phyloP scores from a whole-genome alignment of 306 rosid species.

The Sechiopsis laciniata region DNA sequence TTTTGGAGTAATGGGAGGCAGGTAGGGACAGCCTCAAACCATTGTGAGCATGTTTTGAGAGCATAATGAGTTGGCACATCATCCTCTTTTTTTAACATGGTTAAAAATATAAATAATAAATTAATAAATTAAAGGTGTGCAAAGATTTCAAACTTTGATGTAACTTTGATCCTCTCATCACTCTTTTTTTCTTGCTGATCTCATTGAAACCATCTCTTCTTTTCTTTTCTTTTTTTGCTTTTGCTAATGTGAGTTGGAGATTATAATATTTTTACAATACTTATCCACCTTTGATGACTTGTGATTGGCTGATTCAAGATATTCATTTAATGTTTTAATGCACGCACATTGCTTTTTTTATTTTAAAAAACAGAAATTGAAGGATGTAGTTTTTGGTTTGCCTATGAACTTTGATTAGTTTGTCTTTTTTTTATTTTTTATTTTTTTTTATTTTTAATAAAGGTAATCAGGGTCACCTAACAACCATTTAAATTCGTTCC shows the following conservation, averaged over 20 bases:
- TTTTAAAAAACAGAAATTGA: background rate
- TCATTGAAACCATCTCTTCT: background rate
- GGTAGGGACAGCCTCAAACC: conserved; percentile 19
- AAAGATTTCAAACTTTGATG: background rate
- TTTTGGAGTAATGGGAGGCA: conserved; percentile 12
- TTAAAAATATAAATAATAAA: background rate
- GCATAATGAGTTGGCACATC: conserved; percentile 15
- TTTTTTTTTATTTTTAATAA: too few species aligned
- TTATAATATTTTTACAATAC: background rate
- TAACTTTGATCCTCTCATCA: background rate
- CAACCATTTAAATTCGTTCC: too few species aligned
- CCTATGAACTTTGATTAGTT: too few species aligned
- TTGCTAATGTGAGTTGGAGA: background rate
- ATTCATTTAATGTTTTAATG: background rate
- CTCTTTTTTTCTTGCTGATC: background rate
- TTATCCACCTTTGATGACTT: background rate
- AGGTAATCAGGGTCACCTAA: too few species aligned
- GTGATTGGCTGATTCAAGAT: background rate
- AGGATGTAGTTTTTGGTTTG: background rate
- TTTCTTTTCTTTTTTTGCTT: too few species aligned
- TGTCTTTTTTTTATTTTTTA: too few species aligned
- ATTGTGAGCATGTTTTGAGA: conserved; percentile 3
- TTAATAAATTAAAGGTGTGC: too few species aligned
- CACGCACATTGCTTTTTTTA: background rate
- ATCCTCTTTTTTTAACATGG: background rate